Conservation (phyloP, 441 rosid species). For the Bocquillonia castaneifolia region DNA sequence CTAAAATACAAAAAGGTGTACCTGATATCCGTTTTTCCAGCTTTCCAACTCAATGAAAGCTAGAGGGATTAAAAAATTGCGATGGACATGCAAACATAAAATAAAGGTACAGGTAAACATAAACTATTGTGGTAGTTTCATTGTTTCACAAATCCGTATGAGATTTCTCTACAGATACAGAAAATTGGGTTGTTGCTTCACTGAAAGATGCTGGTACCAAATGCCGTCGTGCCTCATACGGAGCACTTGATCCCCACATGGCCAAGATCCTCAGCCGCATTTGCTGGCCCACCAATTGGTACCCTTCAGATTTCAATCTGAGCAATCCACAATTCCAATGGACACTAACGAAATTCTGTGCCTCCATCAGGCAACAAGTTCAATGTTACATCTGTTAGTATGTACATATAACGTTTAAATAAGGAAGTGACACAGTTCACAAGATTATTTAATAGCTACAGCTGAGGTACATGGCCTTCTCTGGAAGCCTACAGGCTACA, state of each 20-base stretch:
- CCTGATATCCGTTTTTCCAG: too few species aligned
- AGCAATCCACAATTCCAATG: slow-evolving; percentile 22
- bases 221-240: not conserved
- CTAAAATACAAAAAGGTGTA: slow-evolving; percentile 7
- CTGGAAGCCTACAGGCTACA: slow-evolving; percentile 16
- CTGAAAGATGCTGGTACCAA: not conserved
- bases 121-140: not conserved
- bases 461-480: slow-evolving; percentile 27
- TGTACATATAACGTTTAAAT: slow-evolving; percentile 27
- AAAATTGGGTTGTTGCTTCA: not conserved
- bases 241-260: not conserved
- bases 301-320: slow-evolving; percentile 24
- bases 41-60: not conserved
- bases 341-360: slow-evolving; percentile 25
- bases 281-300: not conserved
- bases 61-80: not conserved
- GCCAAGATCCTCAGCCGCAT: not conserved
- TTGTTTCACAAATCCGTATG: not conserved
- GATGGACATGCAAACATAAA: slow-evolving; percentile 2
- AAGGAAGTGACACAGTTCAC: slow-evolving; percentile 27
- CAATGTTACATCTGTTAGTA: slow-evolving; percentile 34
- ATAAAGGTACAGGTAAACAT: slow-evolving; percentile 9
- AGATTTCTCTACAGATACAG: not conserved
- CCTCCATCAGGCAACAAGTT: slow-evolving; percentile 37
- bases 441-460: slow-evolving; percentile 17